Percentiles rank a stretch among this genome's conserved stretches.
Conservation (phyloP, 148 eudicot species). For the Persicaria maculosa region DNA sequence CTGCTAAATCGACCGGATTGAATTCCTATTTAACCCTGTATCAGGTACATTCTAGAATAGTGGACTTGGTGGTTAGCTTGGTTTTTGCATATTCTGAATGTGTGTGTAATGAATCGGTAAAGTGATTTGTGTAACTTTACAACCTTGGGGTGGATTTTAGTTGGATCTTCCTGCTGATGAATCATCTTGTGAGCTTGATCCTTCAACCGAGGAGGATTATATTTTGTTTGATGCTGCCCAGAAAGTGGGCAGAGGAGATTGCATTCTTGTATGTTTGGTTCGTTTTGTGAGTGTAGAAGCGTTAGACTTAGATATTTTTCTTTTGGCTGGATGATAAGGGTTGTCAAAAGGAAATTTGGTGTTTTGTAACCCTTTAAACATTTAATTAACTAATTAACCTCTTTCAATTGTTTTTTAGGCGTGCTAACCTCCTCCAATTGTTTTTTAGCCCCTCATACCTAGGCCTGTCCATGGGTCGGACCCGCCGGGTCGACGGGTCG, state of each 20-base stretch:
- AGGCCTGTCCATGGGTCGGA: no score
- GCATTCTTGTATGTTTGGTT: not conserved
- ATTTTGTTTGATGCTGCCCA: not conserved
- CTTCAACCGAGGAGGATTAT: not conserved
- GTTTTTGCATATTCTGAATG: not conserved
- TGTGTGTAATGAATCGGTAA: conserved; percentile 1
- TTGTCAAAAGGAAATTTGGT: no score
- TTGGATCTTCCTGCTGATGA: not conserved
- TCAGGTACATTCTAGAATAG: not conserved
- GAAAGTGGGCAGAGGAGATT: not conserved
- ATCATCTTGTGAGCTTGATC: not conserved
- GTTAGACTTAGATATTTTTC: no score
- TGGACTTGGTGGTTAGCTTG: not conserved
- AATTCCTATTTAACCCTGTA: not conserved
- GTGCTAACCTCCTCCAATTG: no score
- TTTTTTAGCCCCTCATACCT: no score
- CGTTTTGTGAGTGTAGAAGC: no score
- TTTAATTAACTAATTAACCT: no score
- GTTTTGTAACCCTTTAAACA: no score
- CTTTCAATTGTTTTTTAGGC: no score
- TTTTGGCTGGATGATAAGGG: no score
- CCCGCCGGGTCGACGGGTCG: no score
- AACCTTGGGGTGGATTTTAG: not conserved
- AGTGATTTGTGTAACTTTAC: not conserved
- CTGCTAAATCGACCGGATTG: not conserved